Conservation (phyloP, 2,329 filamentous ascomycete genomes). For the Penicillium sp. region DNA sequence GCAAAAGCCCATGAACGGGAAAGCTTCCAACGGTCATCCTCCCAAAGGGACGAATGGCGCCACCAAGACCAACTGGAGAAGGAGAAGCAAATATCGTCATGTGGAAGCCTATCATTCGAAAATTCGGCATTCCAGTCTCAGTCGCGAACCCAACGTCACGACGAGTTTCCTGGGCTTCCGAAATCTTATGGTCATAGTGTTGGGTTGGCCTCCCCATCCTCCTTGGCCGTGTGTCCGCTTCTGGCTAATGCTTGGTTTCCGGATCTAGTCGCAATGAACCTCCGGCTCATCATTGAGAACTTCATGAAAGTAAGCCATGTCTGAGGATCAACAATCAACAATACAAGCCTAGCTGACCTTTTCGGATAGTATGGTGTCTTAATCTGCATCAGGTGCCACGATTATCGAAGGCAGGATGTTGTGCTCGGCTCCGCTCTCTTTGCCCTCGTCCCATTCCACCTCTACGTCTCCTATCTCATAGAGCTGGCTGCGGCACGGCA, state of each 20-base stretch:
- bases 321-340: background rate
- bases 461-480: constrained; percentile 82
- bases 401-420: constrained; percentile 71
- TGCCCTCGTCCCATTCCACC: constrained; percentile 77
- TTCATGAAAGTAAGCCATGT: constrained; percentile 64
- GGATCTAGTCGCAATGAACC: constrained; percentile 78
- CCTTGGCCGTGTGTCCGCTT: too few species aligned
- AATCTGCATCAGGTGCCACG: constrained; percentile 82
- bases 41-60: constrained; percentile 8
- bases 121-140: constrained; percentile 67
- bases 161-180: constrained; percentile 89
- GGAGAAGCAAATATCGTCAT: constrained; percentile 71
- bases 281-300: constrained; percentile 92
- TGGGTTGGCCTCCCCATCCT: too few species aligned
- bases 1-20: too few species aligned
- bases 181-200: constrained; percentile 89
- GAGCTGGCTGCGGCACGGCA: constrained; percentile 74
- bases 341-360: too few species aligned
- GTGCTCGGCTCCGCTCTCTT: constrained; percentile 69
- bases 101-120: constrained; percentile 74
- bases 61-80: background rate
- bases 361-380: constrained; percentile 74
- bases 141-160: constrained; percentile 63
- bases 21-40: too few species aligned
- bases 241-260: constrained; percentile 35